Base-by-base conservation (phyloP, 2,329 filamentous ascomycete genomes). In the Alternaria sp. region DNA sequence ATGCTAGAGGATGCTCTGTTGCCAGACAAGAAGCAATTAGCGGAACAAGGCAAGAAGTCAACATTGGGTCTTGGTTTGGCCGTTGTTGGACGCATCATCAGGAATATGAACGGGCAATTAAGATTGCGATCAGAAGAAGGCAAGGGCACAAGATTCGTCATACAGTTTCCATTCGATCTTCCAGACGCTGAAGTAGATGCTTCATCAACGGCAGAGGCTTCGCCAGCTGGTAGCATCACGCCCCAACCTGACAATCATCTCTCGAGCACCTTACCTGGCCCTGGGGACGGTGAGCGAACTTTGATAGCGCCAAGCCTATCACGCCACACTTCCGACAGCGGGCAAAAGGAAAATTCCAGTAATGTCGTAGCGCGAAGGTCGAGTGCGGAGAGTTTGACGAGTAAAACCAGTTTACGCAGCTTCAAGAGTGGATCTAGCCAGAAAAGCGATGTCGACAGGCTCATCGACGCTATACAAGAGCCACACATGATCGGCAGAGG, bases 21-120 rank as follows among this genome's bases (percentile, higher is more conserved):
- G 2, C 71, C 73, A 7, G 62, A 78, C 13, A 61, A 75, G 2
- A 76, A 77, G 33, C 63, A 69, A 4, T 41, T 74, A 2, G 71
- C 56, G 51, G 69, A 68, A 4, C 65, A 74, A 9, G 61, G 68
- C 4, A 71, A 78, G 7, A 80, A 80, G 51, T 78, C 80, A 9
- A 88, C 87, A 0, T 78, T 96, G 1, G 93, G 93, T 0, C 83
- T 97, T 9, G 93, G 93, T 0, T 82, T 97, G n/a, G 93, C 93
- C 0, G 83, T 96, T 11, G 93, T 96, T n/a, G 90, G 91, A 14
- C 86, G 93, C 36, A 91, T 92, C 34, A 84, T 97, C 31, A 86
- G 88, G n/a, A 96, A 93, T 70, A 95, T 96, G 91, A 89, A 94
- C 58, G 93, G 93, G 0, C 93, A 96, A 70, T 77, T 97, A 29